Conservation (phyloP, 2,329 filamentous ascomycete species). For the Mariannaea sp. region DNA sequence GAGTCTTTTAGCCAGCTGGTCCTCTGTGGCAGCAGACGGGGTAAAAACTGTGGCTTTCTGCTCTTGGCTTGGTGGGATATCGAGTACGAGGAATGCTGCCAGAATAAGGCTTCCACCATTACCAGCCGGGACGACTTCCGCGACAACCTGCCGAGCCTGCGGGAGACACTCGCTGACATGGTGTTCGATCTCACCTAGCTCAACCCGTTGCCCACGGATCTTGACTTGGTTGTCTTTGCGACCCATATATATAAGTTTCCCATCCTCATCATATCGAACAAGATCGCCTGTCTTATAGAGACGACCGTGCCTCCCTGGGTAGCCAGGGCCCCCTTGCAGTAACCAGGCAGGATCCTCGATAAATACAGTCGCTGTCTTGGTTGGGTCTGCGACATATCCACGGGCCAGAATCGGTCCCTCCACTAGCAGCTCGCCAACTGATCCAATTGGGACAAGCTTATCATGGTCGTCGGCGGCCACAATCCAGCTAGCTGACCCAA, state of each 20-base stretch:
- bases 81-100: not conserved
- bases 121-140: not conserved
- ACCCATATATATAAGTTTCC: constrained; percentile 44
- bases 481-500: no score
- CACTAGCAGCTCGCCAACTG: no score
- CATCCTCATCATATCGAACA: constrained; percentile 47
- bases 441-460: no score
- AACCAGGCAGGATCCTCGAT: constrained; percentile 46
- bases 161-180: not conserved
- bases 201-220: constrained; percentile 19
- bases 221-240: constrained; percentile 20
- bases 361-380: constrained; percentile 1
- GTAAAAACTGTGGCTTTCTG: not conserved
- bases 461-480: no score
- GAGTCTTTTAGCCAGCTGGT: not conserved
- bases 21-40: not conserved
- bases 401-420: no score
- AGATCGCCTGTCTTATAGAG: constrained; percentile 56
- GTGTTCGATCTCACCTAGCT: constrained; percentile 17
- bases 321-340: not conserved
- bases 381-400: no score
- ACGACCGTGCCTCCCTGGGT: constrained; percentile 14
- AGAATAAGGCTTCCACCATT: not conserved
- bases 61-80: no score
- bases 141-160: not conserved